A percentile compares a stretch with the other conserved stretches of the same genome.
These are phyloP conservation scores for Clathrospora elynae DNA, from an alignment of 2,329 filamentous ascomycete species.

Conservation along the genomic window DNA sequence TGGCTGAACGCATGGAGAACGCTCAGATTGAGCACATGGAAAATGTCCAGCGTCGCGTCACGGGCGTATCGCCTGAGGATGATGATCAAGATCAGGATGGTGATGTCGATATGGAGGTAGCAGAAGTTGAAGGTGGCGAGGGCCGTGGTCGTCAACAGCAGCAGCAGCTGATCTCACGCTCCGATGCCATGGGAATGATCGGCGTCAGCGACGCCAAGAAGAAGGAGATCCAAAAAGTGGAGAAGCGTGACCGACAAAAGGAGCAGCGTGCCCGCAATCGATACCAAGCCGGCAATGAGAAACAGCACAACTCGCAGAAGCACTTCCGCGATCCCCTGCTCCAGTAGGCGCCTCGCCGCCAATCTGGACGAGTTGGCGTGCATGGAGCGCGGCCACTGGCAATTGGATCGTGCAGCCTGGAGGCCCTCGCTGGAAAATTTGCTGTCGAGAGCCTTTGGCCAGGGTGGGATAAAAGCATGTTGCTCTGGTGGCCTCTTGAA, in stretches of 20 bases:
- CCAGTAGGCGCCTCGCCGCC: conserved; percentile 49
- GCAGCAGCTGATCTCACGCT: conserved; percentile 61
- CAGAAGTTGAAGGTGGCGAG: conserved; percentile 25
- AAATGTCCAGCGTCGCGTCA: conserved; percentile 65
- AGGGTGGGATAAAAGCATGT: neutral
- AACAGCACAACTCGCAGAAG: conserved; percentile 77
- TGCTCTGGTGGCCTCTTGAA: neutral
- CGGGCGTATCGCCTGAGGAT: conserved; percentile 56
- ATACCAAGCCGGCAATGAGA: conserved; percentile 72
- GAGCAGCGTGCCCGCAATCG: conserved; percentile 64
- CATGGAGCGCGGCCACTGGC: too few species aligned
- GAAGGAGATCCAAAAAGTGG: conserved; percentile 66
- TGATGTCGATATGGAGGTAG: conserved; percentile 39
- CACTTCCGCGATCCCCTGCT: conserved; percentile 67
- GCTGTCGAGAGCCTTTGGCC: neutral
- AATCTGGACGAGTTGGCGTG: too few species aligned
- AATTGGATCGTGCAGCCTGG: too few species aligned
- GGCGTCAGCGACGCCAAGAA: conserved; percentile 79
- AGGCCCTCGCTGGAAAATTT: too few species aligned
- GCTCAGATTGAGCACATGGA: too few species aligned
- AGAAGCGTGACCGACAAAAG: conserved; percentile 71
- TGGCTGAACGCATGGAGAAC: conserved; percentile 72
- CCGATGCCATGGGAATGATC: conserved; percentile 75
- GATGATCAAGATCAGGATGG: conserved; percentile 51
- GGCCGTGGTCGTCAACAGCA: conserved; percentile 43